phyloP scores from a whole-genome alignment of 1,284 basidiomycete species.

The Bjerkandera adusta region DNA sequence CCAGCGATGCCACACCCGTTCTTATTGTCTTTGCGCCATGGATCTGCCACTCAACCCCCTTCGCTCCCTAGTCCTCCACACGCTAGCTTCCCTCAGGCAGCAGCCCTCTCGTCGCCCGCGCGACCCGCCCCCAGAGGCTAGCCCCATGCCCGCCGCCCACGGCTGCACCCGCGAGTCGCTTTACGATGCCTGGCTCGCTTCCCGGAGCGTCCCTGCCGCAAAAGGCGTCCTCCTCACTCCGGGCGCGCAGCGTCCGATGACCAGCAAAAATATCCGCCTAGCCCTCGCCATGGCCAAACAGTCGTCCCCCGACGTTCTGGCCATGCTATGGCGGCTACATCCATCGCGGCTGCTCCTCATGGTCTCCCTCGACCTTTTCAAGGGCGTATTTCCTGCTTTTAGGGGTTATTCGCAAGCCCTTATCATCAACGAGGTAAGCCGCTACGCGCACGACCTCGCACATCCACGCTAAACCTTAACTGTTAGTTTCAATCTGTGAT shows the following conservation, averaged over 20 bases:
- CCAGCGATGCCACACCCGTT: constrained; percentile 15
- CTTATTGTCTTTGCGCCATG: constrained; percentile 29
- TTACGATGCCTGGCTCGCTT: constrained; percentile 65
- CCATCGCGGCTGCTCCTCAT: constrained; percentile 64
- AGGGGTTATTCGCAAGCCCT: constrained; percentile 80
- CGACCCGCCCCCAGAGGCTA: constrained; percentile 17
- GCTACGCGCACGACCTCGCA: constrained; percentile 7
- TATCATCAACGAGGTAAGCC: constrained; percentile 73
- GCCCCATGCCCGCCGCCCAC: constrained; percentile 13
- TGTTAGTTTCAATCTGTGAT: constrained; percentile 63
- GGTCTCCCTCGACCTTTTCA: constrained; percentile 62
- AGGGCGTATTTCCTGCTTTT: constrained; percentile 75
- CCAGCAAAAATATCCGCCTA: constrained; percentile 48
- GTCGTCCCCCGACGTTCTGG: constrained; percentile 55
- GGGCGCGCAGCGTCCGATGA: constrained; percentile 64
- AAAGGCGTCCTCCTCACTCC: constrained; percentile 48
- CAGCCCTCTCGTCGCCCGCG: constrained; percentile 5
- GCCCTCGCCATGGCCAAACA: constrained; percentile 53
- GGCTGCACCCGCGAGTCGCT: constrained; percentile 30
- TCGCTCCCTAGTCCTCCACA: constrained; percentile 10
- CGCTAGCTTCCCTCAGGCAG: constrained; percentile 9
- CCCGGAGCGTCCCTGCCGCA: constrained; percentile 44
- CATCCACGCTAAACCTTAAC: constrained; percentile 10
- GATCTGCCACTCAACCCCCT: constrained; percentile 13
- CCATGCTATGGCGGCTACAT: constrained; percentile 61